Evolutionary conservation across 441 rosid species (phyloP), one percentile per base, ranked within the genome.

Genomic region (Populus hybrid): DNA sequence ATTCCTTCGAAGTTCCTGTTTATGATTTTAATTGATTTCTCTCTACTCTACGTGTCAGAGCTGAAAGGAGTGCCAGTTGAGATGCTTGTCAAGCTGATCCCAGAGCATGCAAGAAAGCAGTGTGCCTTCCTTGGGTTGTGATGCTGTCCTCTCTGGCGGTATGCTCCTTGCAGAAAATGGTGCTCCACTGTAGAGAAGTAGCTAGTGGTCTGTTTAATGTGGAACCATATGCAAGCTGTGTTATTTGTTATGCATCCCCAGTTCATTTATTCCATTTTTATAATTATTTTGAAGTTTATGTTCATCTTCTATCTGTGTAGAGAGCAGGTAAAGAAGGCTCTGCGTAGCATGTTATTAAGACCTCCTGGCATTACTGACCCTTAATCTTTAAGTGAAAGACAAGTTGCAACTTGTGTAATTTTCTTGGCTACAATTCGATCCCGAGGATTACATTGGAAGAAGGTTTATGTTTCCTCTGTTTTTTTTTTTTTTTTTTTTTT

Each of bases 91-190:
- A 85, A 84, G 73, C 72, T 85, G 81, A 69, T 87, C 65, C 90
- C 88, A 4, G 86, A 81, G 73, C 87, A 87, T 29, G 87, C 88
- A 0, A 77, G 83, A 74, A 87, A 85, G 88, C 90, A 85, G 56
- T 85, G 90, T 71, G 73, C 87, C 9, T 85, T 80, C 78, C 84
- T 84, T 2, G 76, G 88, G 26, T 68, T 68, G 81, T 94, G 93
- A 91, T 21, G 76, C 24, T 11, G 70, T 76, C n/a, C 72, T 20
- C 45, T 75, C 50, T 67, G 71, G 74, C 21, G 24, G 68, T 82
- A 82, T 83, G 88, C 87, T 73, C 23, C 87, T 82, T 71, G 89
- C 88, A 77, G 88, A 79, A 81, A 74, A 76, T n/a, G 72, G 63
- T 80, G 61, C n/a, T 38, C 79, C 45, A 56, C 68, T 84, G 87